Evolutionary conservation across 345 rosid genomes (phyloP).

Genomic region (Kernera saxatilis): DNA sequence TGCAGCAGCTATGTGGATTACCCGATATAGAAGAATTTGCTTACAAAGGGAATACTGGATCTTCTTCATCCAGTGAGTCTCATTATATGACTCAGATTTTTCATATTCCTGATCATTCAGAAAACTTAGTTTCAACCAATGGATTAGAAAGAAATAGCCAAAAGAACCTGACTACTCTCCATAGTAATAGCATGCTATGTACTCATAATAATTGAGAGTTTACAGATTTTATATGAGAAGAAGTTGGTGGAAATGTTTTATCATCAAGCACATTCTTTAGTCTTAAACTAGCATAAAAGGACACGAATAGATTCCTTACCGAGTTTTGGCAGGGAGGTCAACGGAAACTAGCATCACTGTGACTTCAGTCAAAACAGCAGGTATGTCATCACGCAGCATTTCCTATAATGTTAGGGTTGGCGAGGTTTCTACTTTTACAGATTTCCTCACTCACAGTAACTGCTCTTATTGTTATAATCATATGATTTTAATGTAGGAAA

Average conservation of each 20-base stretch:
- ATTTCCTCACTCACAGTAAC: background rate
- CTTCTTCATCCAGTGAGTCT: conserved; percentile 40
- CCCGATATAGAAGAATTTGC: conserved; percentile 87
- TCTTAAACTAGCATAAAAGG: background rate
- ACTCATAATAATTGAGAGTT: background rate
- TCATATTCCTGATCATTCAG: background rate
- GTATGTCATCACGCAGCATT: background rate
- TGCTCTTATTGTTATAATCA: background rate
- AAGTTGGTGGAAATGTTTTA: background rate
- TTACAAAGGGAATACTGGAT: conserved; percentile 36
- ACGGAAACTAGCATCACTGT: conserved; percentile 24
- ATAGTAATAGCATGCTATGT: background rate
- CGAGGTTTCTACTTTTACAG: background rate
- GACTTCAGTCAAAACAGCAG: conserved; percentile 16
- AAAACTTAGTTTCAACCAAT: background rate
- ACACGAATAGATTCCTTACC: background rate
- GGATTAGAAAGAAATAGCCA: background rate
- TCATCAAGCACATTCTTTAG: background rate
- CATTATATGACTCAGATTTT: background rate
- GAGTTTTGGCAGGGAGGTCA: conserved; percentile 37
- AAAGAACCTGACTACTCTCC: background rate
- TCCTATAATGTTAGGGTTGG: background rate
- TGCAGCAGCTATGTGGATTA: conserved; percentile 42
- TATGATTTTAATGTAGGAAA: conserved; percentile 7
- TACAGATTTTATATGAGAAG: no score